These are phyloP conservation scores for Bolboschoenus planiculmis DNA, from an alignment of 176 grass and related monocot species.

Conservation along the genomic window DNA sequence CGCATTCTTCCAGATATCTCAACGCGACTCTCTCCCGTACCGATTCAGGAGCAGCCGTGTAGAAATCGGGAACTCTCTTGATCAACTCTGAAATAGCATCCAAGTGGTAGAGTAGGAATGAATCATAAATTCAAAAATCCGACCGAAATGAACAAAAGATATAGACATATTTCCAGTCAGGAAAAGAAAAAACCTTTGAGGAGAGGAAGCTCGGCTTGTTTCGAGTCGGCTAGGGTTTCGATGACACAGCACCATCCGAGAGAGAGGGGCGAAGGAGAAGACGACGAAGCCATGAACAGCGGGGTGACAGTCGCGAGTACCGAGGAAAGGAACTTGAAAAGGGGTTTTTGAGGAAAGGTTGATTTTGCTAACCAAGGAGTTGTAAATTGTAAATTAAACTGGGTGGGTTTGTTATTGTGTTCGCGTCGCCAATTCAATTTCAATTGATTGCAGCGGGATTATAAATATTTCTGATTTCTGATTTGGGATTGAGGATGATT, in stretches of 20 bases:
- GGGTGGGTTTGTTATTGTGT: no score
- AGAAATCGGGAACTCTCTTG: slow-evolving; percentile 19
- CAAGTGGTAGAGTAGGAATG: background rate
- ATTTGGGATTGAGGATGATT: no score
- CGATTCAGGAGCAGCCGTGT: background rate
- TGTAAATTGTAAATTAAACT: no score
- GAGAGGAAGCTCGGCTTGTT: slow-evolving; percentile 10
- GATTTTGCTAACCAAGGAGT: no score
- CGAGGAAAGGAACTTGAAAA: background rate
- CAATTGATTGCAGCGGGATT: no score
- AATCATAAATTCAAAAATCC: background rate
- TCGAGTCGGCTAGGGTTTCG: slow-evolving; percentile 34
- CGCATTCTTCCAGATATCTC: slow-evolving; percentile 28
- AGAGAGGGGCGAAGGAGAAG: slow-evolving; percentile 2
- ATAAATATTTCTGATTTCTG: no score
- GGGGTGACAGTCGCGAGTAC: background rate
- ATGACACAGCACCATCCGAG: slow-evolving; percentile 24
- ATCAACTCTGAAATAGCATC: slow-evolving; percentile 18
- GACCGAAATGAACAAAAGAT: background rate
- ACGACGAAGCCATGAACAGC: background rate
- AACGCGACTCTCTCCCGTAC: slow-evolving; percentile 30
- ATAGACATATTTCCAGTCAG: background rate
- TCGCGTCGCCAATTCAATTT: no score
- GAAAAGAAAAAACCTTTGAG: slow-evolving; percentile 2
- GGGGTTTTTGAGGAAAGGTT: no score